Conservation (phyloP, 2,329 filamentous ascomycete species). For the Myriosclerotinia duriaeana region DNA sequence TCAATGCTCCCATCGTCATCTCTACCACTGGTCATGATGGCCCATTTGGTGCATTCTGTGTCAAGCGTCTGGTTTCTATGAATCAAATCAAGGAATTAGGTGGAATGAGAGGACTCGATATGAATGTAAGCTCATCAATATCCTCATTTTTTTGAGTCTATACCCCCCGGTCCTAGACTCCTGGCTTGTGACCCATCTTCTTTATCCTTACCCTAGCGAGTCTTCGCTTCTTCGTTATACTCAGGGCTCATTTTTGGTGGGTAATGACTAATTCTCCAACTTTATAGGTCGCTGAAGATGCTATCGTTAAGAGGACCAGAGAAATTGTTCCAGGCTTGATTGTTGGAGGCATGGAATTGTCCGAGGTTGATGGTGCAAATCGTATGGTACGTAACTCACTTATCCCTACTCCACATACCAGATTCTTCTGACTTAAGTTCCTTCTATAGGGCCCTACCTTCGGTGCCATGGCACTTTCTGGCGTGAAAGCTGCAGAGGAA, state of each 20-base stretch:
- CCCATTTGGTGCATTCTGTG: constrained; percentile 86
- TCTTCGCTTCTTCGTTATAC: too few species aligned
- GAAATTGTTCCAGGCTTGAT: constrained; percentile 86
- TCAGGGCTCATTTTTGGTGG: too few species aligned
- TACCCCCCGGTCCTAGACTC: neutral
- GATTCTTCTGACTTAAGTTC: neutral
- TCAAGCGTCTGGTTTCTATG: constrained; percentile 91
- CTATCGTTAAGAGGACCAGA: constrained; percentile 87
- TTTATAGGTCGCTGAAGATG: constrained; percentile 67
- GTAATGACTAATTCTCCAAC: neutral
- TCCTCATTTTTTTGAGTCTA: neutral
- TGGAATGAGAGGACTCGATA: constrained; percentile 91
- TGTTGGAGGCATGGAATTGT: constrained; percentile 92
- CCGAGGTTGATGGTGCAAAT: constrained; percentile 86
- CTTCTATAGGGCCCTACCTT: constrained; percentile 63
- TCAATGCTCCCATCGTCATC: constrained; percentile 86
- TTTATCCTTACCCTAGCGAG: too few species aligned
- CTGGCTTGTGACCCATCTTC: too few species aligned
- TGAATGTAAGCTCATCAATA: constrained; percentile 55
- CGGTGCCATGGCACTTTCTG: constrained; percentile 82
- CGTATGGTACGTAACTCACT: constrained; percentile 63
- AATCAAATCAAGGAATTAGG: constrained; percentile 77
- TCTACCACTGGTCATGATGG: constrained; percentile 89
- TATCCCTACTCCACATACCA: neutral
- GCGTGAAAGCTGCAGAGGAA: constrained; percentile 90